phyloP scores from a whole-genome alignment of 2,329 filamentous ascomycete genomes.

The Coleophoma eucalyptorum region DNA sequence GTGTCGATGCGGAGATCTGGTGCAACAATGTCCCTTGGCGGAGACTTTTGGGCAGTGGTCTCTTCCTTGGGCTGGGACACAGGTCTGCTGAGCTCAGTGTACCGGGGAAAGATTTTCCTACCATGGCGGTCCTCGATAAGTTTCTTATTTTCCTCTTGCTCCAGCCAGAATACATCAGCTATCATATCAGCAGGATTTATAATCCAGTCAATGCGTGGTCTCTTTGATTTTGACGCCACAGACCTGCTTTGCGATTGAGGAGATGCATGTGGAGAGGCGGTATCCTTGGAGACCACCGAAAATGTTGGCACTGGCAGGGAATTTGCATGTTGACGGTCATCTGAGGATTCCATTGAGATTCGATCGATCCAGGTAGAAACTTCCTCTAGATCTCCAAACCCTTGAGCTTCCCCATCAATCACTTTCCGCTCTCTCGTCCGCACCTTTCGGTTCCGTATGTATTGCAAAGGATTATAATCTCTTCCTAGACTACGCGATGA shows the following conservation, averaged over 20 bases:
- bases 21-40: constrained; percentile 9
- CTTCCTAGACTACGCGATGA: constrained; percentile 51
- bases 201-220: constrained; percentile 80
- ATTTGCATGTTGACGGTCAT: constrained; percentile 22
- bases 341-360: constrained; percentile 34
- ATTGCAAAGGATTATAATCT: constrained; percentile 86
- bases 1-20: constrained; percentile 24
- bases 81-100: constrained; percentile 29
- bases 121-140: constrained; percentile 79
- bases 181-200: constrained; percentile 81
- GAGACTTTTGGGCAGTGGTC: constrained; percentile 9
- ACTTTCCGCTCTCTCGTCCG: constrained; percentile 72
- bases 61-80: constrained; percentile 25
- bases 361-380: constrained; percentile 77
- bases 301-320: constrained; percentile 39
- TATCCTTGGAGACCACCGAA: constrained; percentile 20
- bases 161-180: constrained; percentile 87
- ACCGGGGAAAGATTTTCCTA: constrained; percentile 63
- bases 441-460: constrained; percentile 85
- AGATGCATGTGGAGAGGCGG: constrained; percentile 23
- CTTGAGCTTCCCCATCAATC: constrained; percentile 71
- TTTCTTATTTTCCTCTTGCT: constrained; percentile 75
- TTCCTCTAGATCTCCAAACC: constrained; percentile 69
- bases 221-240: constrained; percentile 51
- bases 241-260: constrained; percentile 32